phyloP scores from a whole-genome alignment of 2,329 filamentous ascomycete genomes.

The Madurella mycetomatis region DNA sequence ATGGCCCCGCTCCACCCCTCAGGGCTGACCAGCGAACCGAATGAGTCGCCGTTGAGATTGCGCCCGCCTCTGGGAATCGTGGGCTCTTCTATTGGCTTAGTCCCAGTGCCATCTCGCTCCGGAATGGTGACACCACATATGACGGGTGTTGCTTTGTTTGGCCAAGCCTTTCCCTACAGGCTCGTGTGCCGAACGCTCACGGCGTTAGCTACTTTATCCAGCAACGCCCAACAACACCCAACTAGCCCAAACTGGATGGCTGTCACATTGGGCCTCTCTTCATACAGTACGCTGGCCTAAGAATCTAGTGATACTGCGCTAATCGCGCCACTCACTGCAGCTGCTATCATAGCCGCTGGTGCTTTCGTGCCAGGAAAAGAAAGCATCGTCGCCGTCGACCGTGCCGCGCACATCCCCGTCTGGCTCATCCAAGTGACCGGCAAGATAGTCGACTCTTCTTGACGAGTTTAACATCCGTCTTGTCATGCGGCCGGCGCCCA shows the following conservation, averaged over 20 bases:
- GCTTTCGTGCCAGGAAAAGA: conserved; percentile 8
- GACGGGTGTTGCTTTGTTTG: background rate
- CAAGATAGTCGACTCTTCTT: background rate
- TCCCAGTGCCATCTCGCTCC: background rate
- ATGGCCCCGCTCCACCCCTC: background rate
- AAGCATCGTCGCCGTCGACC: background rate
- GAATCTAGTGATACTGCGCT: background rate
- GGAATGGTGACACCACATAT: background rate
- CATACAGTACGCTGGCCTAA: background rate
- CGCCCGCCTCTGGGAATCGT: background rate
- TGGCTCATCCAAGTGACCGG: background rate
- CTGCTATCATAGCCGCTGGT: conserved; percentile 5
- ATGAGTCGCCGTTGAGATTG: background rate
- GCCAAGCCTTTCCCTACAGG: background rate
- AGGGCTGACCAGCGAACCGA: background rate
- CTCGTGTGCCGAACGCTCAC: background rate
- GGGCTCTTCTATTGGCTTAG: background rate
- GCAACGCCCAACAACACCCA: background rate
- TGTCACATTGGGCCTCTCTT: background rate
- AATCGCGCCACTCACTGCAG: conserved; percentile 8
- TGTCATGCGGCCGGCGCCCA: background rate
- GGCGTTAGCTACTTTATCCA: background rate
- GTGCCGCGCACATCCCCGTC: background rate
- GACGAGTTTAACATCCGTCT: background rate
- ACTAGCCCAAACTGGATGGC: background rate